A percentile compares a stretch with the other conserved stretches of the same genome.
phyloP scores from a whole-genome alignment of 192 early-diverging fungal species.

The Coemansia sp. region DNA sequence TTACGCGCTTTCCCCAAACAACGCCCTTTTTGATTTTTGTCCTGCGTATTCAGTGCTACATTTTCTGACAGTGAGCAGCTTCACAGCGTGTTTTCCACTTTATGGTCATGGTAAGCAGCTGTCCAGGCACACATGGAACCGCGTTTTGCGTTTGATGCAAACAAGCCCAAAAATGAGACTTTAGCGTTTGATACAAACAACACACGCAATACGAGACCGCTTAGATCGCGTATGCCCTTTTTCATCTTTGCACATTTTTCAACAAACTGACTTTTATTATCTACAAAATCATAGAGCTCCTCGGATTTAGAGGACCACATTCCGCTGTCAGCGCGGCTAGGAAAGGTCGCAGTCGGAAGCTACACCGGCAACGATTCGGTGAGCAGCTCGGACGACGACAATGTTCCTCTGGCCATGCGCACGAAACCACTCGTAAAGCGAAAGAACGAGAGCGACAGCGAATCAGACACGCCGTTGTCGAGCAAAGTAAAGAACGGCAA shows the following conservation, averaged over 20 bases:
- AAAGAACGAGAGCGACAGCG: conserved; percentile 21
- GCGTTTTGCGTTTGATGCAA: not conserved
- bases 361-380: not conserved
- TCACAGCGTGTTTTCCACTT: not conserved
- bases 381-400: conserved; percentile 20
- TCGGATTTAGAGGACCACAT: conserved; percentile 49
- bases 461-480: conserved; percentile 49
- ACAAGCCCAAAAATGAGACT: no score
- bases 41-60: not conserved
- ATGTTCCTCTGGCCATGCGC: conserved; percentile 38
- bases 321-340: conserved; percentile 32
- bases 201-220: not conserved
- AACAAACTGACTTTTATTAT: conserved; percentile 1
- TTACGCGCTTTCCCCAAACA: conserved; percentile 2
- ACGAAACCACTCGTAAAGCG: conserved; percentile 11
- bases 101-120: conserved; percentile 6
- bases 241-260: not conserved
- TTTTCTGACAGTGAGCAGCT: not conserved
- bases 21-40: not conserved
- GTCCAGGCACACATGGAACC: not conserved
- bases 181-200: not conserved
- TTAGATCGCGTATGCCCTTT: conserved; percentile 1
- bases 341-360: not conserved
- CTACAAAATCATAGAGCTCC: conserved; percentile 21
- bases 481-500: conserved; percentile 22